phyloP scores from a whole-genome alignment of 2,329 filamentous ascomycete genomes.

The Tolypocladium tropicale region DNA sequence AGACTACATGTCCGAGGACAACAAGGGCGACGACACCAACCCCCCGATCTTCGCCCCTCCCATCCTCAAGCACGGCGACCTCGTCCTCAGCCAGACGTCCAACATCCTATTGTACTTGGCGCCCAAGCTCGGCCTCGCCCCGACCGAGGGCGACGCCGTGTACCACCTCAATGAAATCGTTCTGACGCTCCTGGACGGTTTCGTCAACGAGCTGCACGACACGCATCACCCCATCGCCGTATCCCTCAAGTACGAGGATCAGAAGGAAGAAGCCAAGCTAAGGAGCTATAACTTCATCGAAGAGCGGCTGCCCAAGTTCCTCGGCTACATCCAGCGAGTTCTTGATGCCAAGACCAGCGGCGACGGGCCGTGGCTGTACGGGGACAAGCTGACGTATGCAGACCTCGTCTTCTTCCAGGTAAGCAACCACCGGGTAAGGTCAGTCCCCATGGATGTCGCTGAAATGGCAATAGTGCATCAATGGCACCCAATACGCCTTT shows the following conservation, averaged over 20 bases:
- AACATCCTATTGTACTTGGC: slow-evolving; percentile 66
- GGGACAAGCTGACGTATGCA: slow-evolving; percentile 55
- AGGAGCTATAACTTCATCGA: slow-evolving; percentile 47
- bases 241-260: slow-evolving; percentile 60
- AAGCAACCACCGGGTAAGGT: slow-evolving; percentile 6
- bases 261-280: slow-evolving; percentile 55
- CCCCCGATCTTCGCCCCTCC: slow-evolving; percentile 59
- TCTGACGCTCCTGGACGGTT: slow-evolving; percentile 59
- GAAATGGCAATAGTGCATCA: slow-evolving; percentile 29
- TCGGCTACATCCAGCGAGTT: slow-evolving; percentile 60
- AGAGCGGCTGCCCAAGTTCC: slow-evolving; percentile 59
- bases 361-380: slow-evolving; percentile 56
- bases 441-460: background rate
- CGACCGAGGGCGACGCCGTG: slow-evolving; percentile 28
- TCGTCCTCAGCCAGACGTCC: slow-evolving; percentile 58
- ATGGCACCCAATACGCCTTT: slow-evolving; percentile 57
- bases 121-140: slow-evolving; percentile 44
- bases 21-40: slow-evolving; percentile 43
- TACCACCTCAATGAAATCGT: slow-evolving; percentile 53
- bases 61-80: slow-evolving; percentile 48
- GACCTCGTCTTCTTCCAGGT: slow-evolving; percentile 68
- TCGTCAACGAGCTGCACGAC: slow-evolving; percentile 64
- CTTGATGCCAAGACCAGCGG: slow-evolving; percentile 44
- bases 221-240: slow-evolving; percentile 61
- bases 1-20: slow-evolving; percentile 31